Evolutionary conservation across 306 rosid genomes (phyloP), one percentile per base, ranked within the genome.

Genomic region (Castanea sativa): DNA sequence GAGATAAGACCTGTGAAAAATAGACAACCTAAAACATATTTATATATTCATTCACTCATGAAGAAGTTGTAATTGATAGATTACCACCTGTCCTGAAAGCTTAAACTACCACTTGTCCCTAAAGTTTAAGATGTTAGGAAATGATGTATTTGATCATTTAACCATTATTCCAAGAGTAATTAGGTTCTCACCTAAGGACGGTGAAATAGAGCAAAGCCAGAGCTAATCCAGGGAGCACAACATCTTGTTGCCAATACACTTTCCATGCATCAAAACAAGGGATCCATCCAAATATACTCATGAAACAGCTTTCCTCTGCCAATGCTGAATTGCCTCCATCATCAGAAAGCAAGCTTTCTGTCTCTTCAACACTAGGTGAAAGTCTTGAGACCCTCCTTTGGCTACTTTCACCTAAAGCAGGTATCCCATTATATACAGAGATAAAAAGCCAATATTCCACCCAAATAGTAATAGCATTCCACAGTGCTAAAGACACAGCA

Each of bases 401-500:
- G 80, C 80, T 89, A 76, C 92, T 92, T 84, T 84, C 82, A 6
- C 75, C 77, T 77, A 92, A 88, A 78, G 88, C 91, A 3, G 95
- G 97, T 80, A 91, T 88, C 69, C 97, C 99, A 16, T 84, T 81
- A 74, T 88, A 94, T 20, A 87, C 97, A 71, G 95, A 94, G 38
- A 59, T 87, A 41, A 95, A 91, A 73, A 92, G 94, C 97, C 97
- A 86, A 77, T 92, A 95, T 83, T 91, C 99, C 69, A 87, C 77
- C 97, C 95, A 90, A 81, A 95, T 85, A 6, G 93, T 87, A 69
- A 84, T 65, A 2, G 78, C 73, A 79, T 87, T 95, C 99, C 97
- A 92, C 19, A 91, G 73, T 23, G 97, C 92, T 80, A 95, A 61
- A 10, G 91, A 83, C 85, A 91, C 71, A 68, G 99, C 97, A 55